Conservation (phyloP, 169 alveolate species). For the Eimeria nieschulzi region DNA sequence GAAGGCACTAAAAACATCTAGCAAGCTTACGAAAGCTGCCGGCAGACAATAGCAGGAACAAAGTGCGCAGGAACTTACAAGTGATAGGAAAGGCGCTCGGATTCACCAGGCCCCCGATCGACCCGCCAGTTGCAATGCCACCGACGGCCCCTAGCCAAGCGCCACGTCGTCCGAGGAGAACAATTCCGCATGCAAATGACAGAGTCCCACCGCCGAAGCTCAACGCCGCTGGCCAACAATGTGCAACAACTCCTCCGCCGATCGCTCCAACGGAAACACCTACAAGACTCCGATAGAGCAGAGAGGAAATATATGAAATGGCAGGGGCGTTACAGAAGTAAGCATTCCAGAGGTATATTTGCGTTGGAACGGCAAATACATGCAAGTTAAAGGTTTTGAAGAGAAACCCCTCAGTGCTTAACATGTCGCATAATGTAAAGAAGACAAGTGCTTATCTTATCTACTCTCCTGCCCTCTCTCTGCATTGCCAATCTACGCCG, state of each 20-base stretch:
- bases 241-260: slow-evolving; percentile 25
- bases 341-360: too few species aligned
- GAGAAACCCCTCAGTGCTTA: too few species aligned
- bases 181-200: slow-evolving; percentile 3
- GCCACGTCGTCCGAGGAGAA: slow-evolving; percentile 41
- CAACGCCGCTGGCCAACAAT: slow-evolving; percentile 44
- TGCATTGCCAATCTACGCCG: too few species aligned
- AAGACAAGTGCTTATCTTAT: too few species aligned
- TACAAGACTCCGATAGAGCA: neutral
- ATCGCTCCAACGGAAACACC: slow-evolving; percentile 9
- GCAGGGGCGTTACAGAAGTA: too few species aligned
- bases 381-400: too few species aligned
- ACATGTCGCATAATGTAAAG: too few species aligned
- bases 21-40: neutral
- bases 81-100: slow-evolving; percentile 10
- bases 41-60: too few species aligned
- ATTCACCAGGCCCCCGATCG: slow-evolving; percentile 1
- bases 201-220: slow-evolving; percentile 41
- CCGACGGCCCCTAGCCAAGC: slow-evolving; percentile 53
- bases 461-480: too few species aligned
- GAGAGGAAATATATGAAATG: too few species aligned
- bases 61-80: neutral
- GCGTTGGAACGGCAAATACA: too few species aligned
- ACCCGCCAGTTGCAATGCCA: slow-evolving; percentile 25
- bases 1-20: neutral